These are phyloP conservation scores for Trichoderma aggressivum DNA, from an alignment of 2,329 filamentous ascomycete genomes.

Conservation along the genomic window DNA sequence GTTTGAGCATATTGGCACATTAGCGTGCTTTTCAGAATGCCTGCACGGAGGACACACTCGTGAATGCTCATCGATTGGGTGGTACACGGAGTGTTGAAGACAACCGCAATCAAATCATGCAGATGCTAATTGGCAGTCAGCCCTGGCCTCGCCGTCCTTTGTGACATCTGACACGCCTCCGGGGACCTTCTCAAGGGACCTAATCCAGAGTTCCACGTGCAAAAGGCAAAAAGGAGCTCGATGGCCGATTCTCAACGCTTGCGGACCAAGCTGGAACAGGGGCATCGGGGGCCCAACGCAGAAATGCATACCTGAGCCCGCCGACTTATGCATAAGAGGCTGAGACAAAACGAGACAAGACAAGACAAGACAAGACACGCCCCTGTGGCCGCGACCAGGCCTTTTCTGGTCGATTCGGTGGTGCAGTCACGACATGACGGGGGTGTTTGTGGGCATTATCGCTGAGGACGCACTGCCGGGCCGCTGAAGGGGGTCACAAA, in stretches of 20 bases:
- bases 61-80: not conserved
- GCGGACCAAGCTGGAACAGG: not conserved
- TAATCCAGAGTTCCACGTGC: not conserved
- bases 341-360: not conserved
- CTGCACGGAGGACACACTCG: not conserved
- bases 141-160: not conserved
- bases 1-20: not conserved
- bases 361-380: not conserved
- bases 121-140: not conserved
- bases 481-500: not conserved
- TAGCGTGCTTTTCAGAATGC: not conserved
- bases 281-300: not conserved
- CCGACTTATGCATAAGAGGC: not conserved
- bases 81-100: not conserved
- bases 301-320: not conserved
- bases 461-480: not conserved
- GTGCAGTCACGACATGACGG: not conserved
- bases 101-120: not conserved
- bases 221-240: not conserved
- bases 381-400: conserved; percentile 4
- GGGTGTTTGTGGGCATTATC: not conserved
- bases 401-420: not conserved
- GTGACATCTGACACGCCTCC: not conserved
- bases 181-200: not conserved
- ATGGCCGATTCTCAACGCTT: not conserved